Evolutionary conservation across 148 eudicot genomes (phyloP).

Genomic region (Euryodendron excelsum): DNA sequence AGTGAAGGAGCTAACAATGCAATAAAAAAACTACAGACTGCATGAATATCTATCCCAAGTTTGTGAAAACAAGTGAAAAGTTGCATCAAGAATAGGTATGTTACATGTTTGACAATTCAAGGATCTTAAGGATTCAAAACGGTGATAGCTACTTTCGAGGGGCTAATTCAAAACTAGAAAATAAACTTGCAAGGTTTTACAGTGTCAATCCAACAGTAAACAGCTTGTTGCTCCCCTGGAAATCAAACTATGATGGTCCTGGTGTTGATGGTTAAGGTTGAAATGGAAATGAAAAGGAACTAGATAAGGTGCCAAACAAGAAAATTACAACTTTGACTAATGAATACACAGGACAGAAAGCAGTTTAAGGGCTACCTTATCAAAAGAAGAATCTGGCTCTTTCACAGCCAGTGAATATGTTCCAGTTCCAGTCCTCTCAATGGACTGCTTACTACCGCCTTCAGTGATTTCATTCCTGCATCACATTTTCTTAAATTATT

Average conservation of each 20-base stretch:
- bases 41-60: no score
- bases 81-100: not conserved
- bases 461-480: constrained; percentile 39
- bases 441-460: constrained; percentile 29
- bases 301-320: not conserved
- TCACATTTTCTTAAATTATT: constrained; percentile 8
- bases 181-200: not conserved
- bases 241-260: not conserved
- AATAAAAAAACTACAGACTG: no score
- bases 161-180: not conserved
- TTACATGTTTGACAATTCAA: not conserved
- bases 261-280: not conserved
- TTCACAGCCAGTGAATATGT: constrained; percentile 32
- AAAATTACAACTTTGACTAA: not conserved
- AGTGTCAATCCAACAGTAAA: not conserved
- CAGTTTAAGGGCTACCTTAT: constrained; percentile 52
- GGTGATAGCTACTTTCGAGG: not conserved
- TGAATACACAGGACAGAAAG: not conserved
- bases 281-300: not conserved
- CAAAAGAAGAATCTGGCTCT: constrained; percentile 74
- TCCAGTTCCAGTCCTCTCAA: constrained; percentile 31
- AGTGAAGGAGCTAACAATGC: no score
- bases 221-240: no score
- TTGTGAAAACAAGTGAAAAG: no score
- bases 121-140: not conserved